Evolutionary conservation across 2,329 filamentous ascomycete species (phyloP), one percentile per base, ranked within the genome.

Genomic region (Sporothrix euskadiensis): DNA sequence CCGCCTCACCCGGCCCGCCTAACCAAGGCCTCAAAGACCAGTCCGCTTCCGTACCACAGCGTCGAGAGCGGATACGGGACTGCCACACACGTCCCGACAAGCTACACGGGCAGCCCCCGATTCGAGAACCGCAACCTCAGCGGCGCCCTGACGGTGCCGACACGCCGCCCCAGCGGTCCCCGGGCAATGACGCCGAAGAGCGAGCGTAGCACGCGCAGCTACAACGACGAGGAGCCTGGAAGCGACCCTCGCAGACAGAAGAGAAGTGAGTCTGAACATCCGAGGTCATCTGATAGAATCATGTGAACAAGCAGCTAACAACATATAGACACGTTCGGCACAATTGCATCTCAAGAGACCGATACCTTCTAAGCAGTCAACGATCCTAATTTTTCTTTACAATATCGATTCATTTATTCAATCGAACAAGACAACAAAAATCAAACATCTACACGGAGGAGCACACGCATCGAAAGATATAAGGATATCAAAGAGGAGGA

Each of bases 131-230:
- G 85, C 70, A 89, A 89, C 76, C 80, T 89, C 56, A 89, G 83
- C 77, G 84, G 83, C 19, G 87, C 85, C 7, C 82, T 87, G 6
- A 82, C 85, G 4, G 85, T 85, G 10, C 86, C 86, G n/a, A 80
- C 83, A 9, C 83, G 88, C 68, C 81, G 87, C 73, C 88, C 88
- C 32, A 89, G 86, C 71, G 88, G 88, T 30, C 88, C 88, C 16
- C 81, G 88, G 75, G 87, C 88, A 22, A 90, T 90, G 88, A 89
- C 88, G 5, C 88, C 88, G 0, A 88, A 84, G 80, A 86, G 83
- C 73, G 82, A 83, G 0, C 82, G 76, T 14, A 79, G 78, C 72
- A 72, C 66, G 39, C 77, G 79, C 16, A 80, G 79, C 73, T 79
- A 80, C 69, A 80, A 85, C 65, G 84, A 86, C 57, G 85, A 85